Evolutionary conservation across 441 rosid species (phyloP), one percentile per base, ranked within the genome.

Genomic region (Hypseocharis bilobata): DNA sequence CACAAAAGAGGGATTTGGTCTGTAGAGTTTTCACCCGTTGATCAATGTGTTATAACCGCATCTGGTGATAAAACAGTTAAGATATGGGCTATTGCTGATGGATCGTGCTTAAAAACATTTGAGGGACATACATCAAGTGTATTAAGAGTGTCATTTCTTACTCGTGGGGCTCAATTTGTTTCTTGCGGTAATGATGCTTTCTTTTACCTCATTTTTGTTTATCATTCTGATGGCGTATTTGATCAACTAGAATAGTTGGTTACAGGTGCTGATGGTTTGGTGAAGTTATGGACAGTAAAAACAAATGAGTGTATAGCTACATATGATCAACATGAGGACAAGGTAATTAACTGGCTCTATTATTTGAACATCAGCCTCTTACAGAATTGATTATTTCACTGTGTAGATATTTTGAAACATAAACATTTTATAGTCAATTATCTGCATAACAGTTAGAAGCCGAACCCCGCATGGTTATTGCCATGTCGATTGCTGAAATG

Each of bases 101-200:
- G 98, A 61, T 90, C 95, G 40, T 92, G 98, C 85, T 81, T 90
- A 70, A 92, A 82, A 81, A 92, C 98, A 68, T 90, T 92, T 54
- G 98, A 92, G 87, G 98, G 98, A 38, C 97, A 92, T 71, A 82
- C 92, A 67, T 82, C 96, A 71, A 87, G 89, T 78, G 97, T 92
- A 45, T 81, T 92, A 65, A 85, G 85, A 74, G 98, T 86, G 68
- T 86, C 95, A 22, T 92, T 90, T 80, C 82, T 90, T 56, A 84
- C 91, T 64, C 91, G 91, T 49, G 98, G 98, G 72, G 78, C 84
- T 28, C 98, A 92, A 63, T 81, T 90, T 77, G 87, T 92, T 79
- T 90, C 97, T 51, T 88, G 88, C 71, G 97, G 97, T 92, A 87
- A 82, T 73, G 71, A 62, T 66, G 19, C 70, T 67, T 57, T 8